Percentiles rank a stretch among this genome's conserved stretches.
phyloP scores from a whole-genome alignment of 2,329 filamentous ascomycete species.

The Calonectria pseudoreteaudii region DNA sequence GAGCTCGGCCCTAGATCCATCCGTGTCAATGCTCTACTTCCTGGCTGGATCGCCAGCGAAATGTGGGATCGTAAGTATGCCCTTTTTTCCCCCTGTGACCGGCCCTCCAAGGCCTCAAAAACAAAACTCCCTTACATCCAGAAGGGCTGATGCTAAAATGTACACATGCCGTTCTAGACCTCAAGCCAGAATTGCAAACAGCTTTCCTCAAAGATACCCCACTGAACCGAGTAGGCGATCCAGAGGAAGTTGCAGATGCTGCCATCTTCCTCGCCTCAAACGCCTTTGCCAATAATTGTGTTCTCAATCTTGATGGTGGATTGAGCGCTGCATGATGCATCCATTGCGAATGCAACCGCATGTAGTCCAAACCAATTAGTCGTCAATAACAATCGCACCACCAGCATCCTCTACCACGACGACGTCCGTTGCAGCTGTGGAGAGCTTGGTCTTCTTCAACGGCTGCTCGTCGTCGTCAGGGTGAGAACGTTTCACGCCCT shows the following conservation, averaged over 20 bases:
- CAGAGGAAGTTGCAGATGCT: slow-evolving; percentile 83
- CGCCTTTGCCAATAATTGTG: slow-evolving; percentile 86
- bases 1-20: slow-evolving; percentile 73
- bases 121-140: slow-evolving; percentile 23
- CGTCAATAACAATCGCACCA: slow-evolving; percentile 76
- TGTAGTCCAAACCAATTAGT: slow-evolving; percentile 51
- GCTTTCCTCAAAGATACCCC: slow-evolving; percentile 68
- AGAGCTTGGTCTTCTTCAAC: slow-evolving; percentile 63
- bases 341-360: slow-evolving; percentile 22
- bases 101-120: slow-evolving; percentile 16
- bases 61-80: slow-evolving; percentile 77
- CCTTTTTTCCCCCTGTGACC: slow-evolving; percentile 28
- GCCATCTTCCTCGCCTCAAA: slow-evolving; percentile 82
- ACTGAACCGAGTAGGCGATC: slow-evolving; percentile 71
- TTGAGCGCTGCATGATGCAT: slow-evolving; percentile 72
- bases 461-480: slow-evolving; percentile 56
- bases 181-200: slow-evolving; percentile 53
- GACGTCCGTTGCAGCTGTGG: slow-evolving; percentile 52
- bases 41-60: slow-evolving; percentile 84
- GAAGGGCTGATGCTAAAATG: slow-evolving; percentile 53
- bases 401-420: slow-evolving; percentile 65
- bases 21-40: slow-evolving; percentile 83
- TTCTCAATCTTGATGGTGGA: slow-evolving; percentile 88
- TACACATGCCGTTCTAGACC: slow-evolving; percentile 51
- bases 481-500: slow-evolving; percentile 60